Conservation (phyloP, 345 rosid genomes). For the Sisymbrium irio region DNA sequence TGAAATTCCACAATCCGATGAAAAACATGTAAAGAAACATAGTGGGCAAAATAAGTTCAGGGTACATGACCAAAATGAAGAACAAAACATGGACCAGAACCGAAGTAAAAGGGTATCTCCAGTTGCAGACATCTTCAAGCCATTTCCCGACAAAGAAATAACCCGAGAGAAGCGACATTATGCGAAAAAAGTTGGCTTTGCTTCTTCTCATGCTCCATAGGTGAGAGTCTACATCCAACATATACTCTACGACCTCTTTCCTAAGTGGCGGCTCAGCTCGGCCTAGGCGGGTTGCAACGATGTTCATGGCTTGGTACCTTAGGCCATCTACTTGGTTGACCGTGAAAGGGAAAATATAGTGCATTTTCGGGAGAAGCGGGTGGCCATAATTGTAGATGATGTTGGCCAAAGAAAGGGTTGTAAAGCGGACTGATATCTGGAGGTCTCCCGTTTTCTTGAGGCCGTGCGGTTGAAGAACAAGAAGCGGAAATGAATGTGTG, state of each 20-base stretch:
- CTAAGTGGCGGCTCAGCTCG: constrained; percentile 84
- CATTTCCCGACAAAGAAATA: constrained; percentile 46
- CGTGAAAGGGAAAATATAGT: constrained; percentile 70
- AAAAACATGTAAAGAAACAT: constrained; percentile 72
- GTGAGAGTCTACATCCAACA: constrained; percentile 86
- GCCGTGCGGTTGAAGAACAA: constrained; percentile 62
- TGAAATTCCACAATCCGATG: constrained; percentile 75
- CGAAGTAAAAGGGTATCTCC: constrained; percentile 66
- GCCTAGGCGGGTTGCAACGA: constrained; percentile 68
- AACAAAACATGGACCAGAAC: constrained; percentile 64
- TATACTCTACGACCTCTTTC: constrained; percentile 81
- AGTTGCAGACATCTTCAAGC: constrained; percentile 65
- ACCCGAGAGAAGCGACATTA: constrained; percentile 62
- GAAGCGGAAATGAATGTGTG: constrained; percentile 73
- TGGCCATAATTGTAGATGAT: constrained; percentile 61
- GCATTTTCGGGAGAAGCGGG: constrained; percentile 88
- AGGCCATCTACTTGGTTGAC: constrained; percentile 75
- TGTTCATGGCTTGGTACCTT: constrained; percentile 79
- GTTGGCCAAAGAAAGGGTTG: constrained; percentile 59
- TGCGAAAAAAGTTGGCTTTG: constrained; percentile 83
- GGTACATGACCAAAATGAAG: constrained; percentile 67
- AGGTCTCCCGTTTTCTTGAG: constrained; percentile 83
- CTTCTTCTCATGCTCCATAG: constrained; percentile 95
- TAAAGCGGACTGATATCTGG: constrained; percentile 64
- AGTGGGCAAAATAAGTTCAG: constrained; percentile 71